Conservation (phyloP, 2,329 filamentous ascomycete genomes). For the Daldinia sp. region DNA sequence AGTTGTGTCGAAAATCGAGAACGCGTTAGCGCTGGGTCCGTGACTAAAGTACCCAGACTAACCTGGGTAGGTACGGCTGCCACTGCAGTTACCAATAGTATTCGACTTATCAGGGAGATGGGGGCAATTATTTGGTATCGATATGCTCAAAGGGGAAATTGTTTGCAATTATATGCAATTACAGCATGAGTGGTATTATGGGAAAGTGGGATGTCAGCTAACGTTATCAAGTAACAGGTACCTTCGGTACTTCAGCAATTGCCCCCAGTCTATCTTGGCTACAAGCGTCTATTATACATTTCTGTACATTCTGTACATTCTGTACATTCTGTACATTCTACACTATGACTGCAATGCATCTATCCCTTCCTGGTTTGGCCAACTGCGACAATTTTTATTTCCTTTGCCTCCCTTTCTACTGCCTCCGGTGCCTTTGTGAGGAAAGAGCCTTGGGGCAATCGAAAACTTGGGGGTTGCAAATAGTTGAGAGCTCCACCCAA, state of each 20-base stretch:
- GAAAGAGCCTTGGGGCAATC: constrained; percentile 17
- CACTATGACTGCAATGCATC: constrained; percentile 15
- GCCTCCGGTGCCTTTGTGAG: constrained; percentile 10
- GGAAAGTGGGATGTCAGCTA: constrained; percentile 32
- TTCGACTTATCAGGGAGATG: constrained; percentile 11
- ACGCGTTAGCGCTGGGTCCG: constrained; percentile 40
- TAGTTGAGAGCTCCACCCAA: constrained; percentile 13
- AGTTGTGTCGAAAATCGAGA: constrained; percentile 44
- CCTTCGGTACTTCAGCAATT: constrained; percentile 1
- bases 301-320: background rate
- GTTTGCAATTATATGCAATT: constrained; percentile 26
- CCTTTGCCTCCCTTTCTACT: constrained; percentile 7
- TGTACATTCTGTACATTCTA: constrained; percentile 1
- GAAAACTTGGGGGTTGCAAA: constrained; percentile 23
- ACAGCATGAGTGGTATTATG: constrained; percentile 21
- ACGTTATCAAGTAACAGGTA: constrained; percentile 24
- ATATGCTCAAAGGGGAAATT: constrained; percentile 29
- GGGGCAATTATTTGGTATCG: constrained; percentile 31
- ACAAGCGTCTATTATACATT: background rate
- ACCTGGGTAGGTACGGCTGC: constrained; percentile 27
- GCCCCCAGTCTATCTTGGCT: constrained; percentile 10
- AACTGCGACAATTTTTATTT: constrained; percentile 32
- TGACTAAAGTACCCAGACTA: constrained; percentile 38
- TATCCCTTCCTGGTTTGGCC: constrained; percentile 29
- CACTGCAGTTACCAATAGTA: constrained; percentile 29